Evolutionary conservation across 495 filamentous ascomycete species (phyloP), one percentile per base, ranked within the genome.

Genomic region (Beverwykella pulmonaria): DNA sequence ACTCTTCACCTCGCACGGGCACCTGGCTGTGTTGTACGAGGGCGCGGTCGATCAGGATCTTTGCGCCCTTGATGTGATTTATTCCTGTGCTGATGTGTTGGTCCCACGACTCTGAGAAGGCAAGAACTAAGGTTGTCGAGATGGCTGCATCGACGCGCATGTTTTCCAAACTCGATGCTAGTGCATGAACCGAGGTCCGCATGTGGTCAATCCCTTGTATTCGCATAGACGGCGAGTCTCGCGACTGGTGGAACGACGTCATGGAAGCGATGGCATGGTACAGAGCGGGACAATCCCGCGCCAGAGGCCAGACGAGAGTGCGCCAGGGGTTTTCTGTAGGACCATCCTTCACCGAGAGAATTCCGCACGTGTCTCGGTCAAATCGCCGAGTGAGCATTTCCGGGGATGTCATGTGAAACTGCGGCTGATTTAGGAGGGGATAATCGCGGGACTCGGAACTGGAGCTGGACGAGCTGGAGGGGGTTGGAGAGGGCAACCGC

Each of bases 31-130:
- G 54, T 75, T 80, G 20, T 44, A 68, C 72, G n/a, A 90, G 73
- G 0, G 86, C 83, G 66, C 83, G 82, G 32, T 83, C 80, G 55
- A 93, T 81, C 41, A 92, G 71, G 26, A 84, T 80, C 64, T 85
- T 88, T 10, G 90, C 89, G 27, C 88, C 90, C 47, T 84, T 83
- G 52, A 93, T 80, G 75, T 92, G 89, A 65, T 87, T 80, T 48
- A 89, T 89, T 14, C 90, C 90, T 19, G 88, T 90, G n/a, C 82
- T 83, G 52, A 86, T 90, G 58, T 91, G 84, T 59, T 85, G 84
- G 68, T 92, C 89, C 88, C 90, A 93, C 0, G 87, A 88, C 68
- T 93, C 90, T 2, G 88, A 86, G 73, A 92, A 92, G 8, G 88
- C 89, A 15, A 93, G 77, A 0, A 85, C 87, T 15, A 93, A 77